Percentiles rank a stretch among this genome's conserved stretches.
These are phyloP conservation scores for Teunomyces pallodes DNA, from an alignment of 805 yeast genomes.

Conservation along the genomic window DNA sequence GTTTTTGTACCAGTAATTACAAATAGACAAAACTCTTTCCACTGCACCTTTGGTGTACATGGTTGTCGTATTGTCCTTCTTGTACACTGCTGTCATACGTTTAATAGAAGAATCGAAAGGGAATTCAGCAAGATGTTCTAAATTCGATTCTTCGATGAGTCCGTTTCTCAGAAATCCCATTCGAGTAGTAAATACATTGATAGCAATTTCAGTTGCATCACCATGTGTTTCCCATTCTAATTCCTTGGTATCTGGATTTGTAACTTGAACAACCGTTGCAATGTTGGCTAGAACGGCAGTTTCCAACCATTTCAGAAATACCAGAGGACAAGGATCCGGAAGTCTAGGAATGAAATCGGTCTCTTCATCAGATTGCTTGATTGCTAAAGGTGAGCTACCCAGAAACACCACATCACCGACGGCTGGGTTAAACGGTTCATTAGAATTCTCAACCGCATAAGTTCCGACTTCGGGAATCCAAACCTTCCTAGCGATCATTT, in stretches of 20 bases:
- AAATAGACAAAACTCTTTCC: constrained; percentile 25
- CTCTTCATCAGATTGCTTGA: constrained; percentile 32
- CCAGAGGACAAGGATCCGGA: constrained; percentile 19
- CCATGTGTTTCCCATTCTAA: constrained; percentile 39
- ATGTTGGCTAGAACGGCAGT: constrained; percentile 41
- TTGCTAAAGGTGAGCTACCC: constrained; percentile 25
- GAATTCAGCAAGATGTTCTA: constrained; percentile 25
- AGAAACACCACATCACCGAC: constrained; percentile 41
- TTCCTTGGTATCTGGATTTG: constrained; percentile 23
- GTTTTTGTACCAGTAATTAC: constrained; percentile 20
- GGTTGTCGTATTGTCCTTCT: constrained; percentile 3
- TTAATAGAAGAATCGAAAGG: constrained; percentile 34
- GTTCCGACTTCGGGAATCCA: constrained; percentile 38
- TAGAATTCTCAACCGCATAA: constrained; percentile 28
- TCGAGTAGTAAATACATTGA: constrained; percentile 30
- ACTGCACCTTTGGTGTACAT: constrained; percentile 34
- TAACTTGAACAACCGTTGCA: constrained; percentile 27
- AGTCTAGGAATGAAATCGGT: constrained; percentile 35
- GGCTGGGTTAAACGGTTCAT: constrained; percentile 34
- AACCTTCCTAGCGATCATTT: constrained; percentile 35
- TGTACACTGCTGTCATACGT: constrained; percentile 30
- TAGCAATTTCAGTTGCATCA: constrained; percentile 37
- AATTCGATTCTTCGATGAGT: constrained; percentile 11
- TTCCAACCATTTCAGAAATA: constrained; percentile 23
- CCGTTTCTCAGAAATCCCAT: constrained; percentile 20